Conservation (phyloP, 176 grass and related monocot genomes). For the Calamus simplicifolius region DNA sequence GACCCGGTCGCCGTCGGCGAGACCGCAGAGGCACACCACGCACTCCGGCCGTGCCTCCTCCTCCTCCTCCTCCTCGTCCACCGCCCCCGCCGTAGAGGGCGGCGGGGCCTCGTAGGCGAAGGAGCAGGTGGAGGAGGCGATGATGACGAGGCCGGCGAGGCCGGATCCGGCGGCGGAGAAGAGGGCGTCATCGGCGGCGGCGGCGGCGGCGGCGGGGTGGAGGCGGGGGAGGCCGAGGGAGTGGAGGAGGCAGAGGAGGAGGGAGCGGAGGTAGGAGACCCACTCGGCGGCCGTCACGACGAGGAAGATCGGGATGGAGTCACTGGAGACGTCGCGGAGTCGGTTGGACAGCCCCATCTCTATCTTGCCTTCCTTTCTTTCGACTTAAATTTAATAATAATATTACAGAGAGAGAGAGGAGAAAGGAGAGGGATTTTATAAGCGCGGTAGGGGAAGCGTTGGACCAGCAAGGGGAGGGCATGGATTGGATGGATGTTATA, state of each 20-base stretch:
- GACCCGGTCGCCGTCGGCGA: conserved; percentile 21
- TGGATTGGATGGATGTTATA: no score
- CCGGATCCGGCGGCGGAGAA: conserved; percentile 8
- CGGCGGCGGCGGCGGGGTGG: background rate
- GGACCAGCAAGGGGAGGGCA: no score
- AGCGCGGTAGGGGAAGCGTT: no score
- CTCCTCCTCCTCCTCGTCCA: no score
- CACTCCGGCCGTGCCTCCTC: background rate
- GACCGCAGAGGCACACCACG: conserved; percentile 9
- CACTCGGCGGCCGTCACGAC: conserved; percentile 8
- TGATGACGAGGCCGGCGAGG: conserved; percentile 18
- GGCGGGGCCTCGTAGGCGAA: background rate
- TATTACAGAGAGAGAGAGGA: no score
- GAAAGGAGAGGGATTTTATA: no score
- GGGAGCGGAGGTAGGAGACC: conserved; percentile 12
- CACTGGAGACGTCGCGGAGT: conserved; percentile 20
- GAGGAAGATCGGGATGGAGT: conserved; percentile 17
- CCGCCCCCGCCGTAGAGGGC: background rate
- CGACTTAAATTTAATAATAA: no score
- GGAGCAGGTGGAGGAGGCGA: conserved; percentile 8
- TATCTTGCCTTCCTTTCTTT: background rate
- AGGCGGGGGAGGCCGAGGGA: background rate
- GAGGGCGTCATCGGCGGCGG: background rate
- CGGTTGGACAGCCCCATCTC: conserved; percentile 13
- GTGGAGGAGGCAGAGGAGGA: conserved; percentile 21